These are phyloP conservation scores for Haplographium delicatum DNA, from an alignment of 495 filamentous ascomycete species.

Conservation along the genomic window DNA sequence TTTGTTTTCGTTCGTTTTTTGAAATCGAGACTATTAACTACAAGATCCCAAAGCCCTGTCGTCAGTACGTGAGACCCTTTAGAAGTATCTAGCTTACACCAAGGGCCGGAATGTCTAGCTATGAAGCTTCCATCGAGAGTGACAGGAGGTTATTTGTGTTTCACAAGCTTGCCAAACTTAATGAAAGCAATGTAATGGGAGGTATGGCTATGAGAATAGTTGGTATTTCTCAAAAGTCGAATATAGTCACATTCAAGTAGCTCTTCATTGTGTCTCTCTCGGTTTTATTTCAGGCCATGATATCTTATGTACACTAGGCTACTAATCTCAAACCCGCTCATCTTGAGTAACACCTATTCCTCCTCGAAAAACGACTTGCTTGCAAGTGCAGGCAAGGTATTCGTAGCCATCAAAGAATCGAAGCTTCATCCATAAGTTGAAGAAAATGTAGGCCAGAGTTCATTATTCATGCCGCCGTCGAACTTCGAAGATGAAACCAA, in stretches of 20 bases:
- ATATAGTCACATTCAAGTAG: not conserved
- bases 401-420: conserved; percentile 18
- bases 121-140: too few relatives aligned
- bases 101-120: too few relatives aligned
- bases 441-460: conserved; percentile 10
- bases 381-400: conserved; percentile 21
- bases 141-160: too few relatives aligned
- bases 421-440: conserved; percentile 17
- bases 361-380: conserved; percentile 14
- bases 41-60: too few relatives aligned
- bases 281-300: conserved; percentile 16
- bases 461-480: conserved; percentile 14
- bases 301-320: conserved; percentile 24
- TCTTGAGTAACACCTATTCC: conserved; percentile 10
- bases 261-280: not conserved
- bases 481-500: conserved; percentile 11
- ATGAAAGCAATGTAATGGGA: too few relatives aligned
- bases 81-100: too few relatives aligned
- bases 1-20: too few relatives aligned
- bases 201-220: too few relatives aligned
- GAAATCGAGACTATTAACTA: too few relatives aligned
- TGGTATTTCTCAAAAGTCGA: not conserved
- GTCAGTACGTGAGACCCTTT: too few relatives aligned
- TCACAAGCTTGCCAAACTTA: too few relatives aligned
- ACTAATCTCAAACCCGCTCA: conserved; percentile 21